Evolutionary conservation across 192 early-diverging fungal genomes (phyloP).

Genomic region (Backusella liffmaniae): DNA sequence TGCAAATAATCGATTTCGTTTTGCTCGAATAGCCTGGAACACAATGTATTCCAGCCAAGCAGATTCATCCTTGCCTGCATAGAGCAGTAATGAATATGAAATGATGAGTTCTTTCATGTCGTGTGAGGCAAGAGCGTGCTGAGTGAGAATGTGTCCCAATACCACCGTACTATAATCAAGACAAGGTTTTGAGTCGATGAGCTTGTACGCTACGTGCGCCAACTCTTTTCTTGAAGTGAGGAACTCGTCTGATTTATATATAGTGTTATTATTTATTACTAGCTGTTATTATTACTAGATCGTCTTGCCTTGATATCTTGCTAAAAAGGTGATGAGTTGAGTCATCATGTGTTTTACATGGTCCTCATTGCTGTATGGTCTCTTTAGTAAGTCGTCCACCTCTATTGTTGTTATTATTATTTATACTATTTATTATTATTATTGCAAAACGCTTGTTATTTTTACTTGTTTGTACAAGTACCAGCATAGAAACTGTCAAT

Average conservation of each 20-base stretch:
- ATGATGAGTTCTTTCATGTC: slow-evolving; percentile 41
- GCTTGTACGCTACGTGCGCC: slow-evolving; percentile 45
- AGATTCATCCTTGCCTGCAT: slow-evolving; percentile 47
- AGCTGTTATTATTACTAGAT: background rate
- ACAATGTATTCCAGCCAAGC: slow-evolving; percentile 44
- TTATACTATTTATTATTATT: background rate
- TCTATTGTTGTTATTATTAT: slow-evolving; percentile 16
- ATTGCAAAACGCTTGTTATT: background rate
- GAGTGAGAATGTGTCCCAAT: slow-evolving; percentile 28
- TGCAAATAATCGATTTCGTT: slow-evolving; percentile 35
- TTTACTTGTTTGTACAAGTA: slow-evolving; percentile 14
- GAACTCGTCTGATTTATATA: slow-evolving; percentile 42
- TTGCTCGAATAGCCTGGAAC: background rate
- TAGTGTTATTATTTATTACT: background rate
- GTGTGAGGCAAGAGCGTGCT: slow-evolving; percentile 21
- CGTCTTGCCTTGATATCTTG: slow-evolving; percentile 33
- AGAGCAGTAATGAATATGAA: slow-evolving; percentile 42
- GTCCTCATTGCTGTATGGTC: slow-evolving; percentile 13
- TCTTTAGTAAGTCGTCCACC: slow-evolving; percentile 29
- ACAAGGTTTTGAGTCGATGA: slow-evolving; percentile 51
- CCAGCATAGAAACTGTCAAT: slow-evolving; percentile 33
- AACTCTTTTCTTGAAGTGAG: slow-evolving; percentile 40
- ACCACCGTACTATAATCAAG: slow-evolving; percentile 33
- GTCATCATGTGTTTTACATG: slow-evolving; percentile 20
- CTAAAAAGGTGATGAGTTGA: slow-evolving; percentile 28